Percentiles rank a stretch among this genome's conserved stretches.
Conservation (phyloP, 495 filamentous ascomycete genomes). For the Talaromyces wortmannii region DNA sequence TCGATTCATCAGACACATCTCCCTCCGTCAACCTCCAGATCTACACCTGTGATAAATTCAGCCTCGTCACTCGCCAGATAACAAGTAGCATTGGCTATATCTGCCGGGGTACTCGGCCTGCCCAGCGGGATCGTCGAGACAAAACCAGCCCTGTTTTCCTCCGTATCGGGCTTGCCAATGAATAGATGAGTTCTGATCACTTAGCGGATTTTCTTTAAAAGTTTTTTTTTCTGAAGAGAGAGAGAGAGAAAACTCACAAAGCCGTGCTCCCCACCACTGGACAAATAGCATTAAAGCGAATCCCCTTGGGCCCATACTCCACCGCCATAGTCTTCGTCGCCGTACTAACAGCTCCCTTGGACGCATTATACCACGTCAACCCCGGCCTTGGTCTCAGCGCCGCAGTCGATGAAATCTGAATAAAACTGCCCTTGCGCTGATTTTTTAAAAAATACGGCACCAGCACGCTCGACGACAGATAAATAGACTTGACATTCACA, state of each 20-base stretch:
- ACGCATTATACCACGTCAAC: slow-evolving; percentile 59
- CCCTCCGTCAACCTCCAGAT: slow-evolving; percentile 12
- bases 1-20: background rate
- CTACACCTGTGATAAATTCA: slow-evolving; percentile 49
- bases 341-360: slow-evolving; percentile 54
- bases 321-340: slow-evolving; percentile 56
- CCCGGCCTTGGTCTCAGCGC: slow-evolving; percentile 52
- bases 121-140: slow-evolving; percentile 57
- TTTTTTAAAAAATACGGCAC: slow-evolving; percentile 48
- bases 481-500: slow-evolving; percentile 53
- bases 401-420: slow-evolving; percentile 55
- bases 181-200: slow-evolving; percentile 33
- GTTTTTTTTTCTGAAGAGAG: no score
- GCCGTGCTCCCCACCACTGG: slow-evolving; percentile 53
- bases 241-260: slow-evolving; percentile 31
- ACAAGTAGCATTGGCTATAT: slow-evolving; percentile 54
- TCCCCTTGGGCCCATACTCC: slow-evolving; percentile 52
- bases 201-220: background rate
- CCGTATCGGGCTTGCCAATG: slow-evolving; percentile 50
- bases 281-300: slow-evolving; percentile 54
- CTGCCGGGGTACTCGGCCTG: slow-evolving; percentile 44
- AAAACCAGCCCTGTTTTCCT: slow-evolving; percentile 56
- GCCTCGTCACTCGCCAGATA: slow-evolving; percentile 59
- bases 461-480: slow-evolving; percentile 41
- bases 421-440: slow-evolving; percentile 43